Conservation (phyloP, 768 basidiomycete genomes). For the Rhizopogon roseolus region DNA sequence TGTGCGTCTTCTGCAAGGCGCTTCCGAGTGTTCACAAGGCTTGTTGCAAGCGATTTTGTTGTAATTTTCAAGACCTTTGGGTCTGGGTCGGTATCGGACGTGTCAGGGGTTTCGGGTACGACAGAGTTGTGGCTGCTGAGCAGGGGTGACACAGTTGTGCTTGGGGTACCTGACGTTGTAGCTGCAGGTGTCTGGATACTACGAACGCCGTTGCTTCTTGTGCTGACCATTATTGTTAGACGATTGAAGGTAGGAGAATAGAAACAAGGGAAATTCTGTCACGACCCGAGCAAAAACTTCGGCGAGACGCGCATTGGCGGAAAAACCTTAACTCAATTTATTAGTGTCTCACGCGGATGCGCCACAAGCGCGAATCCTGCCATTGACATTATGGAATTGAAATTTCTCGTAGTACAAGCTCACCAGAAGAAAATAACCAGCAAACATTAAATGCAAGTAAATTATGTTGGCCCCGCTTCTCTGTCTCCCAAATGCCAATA, state of each 20-base stretch:
- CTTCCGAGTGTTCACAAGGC: constrained; percentile 17
- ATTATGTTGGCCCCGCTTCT: no score
- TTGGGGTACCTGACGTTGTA: constrained; percentile 26
- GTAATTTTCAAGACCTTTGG: background rate
- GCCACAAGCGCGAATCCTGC: constrained; percentile 23
- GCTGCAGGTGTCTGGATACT: constrained; percentile 17
- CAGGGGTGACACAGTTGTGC: constrained; percentile 44
- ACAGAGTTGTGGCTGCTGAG: constrained; percentile 45
- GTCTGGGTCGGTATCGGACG: constrained; percentile 34
- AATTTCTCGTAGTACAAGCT: no score
- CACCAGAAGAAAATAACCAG: no score
- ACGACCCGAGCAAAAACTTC: constrained; percentile 1
- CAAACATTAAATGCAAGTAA: no score
- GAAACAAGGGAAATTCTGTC: constrained; percentile 10
- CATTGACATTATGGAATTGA: no score
- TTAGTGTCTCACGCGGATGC: constrained; percentile 23
- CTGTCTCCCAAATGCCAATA: no score
- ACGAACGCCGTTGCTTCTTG: constrained; percentile 13
- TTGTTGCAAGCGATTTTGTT: background rate
- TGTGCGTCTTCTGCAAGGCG: constrained; percentile 31
- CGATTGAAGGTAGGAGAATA: background rate
- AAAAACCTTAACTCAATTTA: constrained; percentile 9
- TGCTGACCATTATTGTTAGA: constrained; percentile 15
- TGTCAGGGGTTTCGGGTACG: constrained; percentile 47
- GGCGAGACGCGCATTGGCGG: constrained; percentile 14